Evolutionary conservation across 768 basidiomycete genomes (phyloP).

Genomic region (Leccinum disarticulatum): DNA sequence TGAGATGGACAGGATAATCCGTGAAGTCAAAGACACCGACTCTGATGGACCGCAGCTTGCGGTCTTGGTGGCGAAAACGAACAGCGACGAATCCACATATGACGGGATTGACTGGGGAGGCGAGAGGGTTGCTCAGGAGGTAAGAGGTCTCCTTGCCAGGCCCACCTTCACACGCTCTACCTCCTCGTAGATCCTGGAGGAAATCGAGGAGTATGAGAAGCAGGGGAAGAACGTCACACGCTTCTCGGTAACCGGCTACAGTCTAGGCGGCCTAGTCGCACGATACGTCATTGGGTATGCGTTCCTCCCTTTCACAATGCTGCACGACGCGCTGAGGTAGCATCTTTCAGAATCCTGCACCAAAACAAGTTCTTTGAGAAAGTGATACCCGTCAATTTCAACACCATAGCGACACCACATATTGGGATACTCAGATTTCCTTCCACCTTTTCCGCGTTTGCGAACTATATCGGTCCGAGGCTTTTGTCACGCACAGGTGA

Average conservation of each 20-base stretch:
- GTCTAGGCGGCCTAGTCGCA: constrained; percentile 77
- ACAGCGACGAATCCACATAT: constrained; percentile 66
- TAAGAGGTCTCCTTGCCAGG: constrained; percentile 28
- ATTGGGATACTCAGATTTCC: constrained; percentile 70
- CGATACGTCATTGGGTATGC: constrained; percentile 73
- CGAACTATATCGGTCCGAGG: constrained; percentile 59
- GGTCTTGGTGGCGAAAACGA: constrained; percentile 64
- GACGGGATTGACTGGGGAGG: constrained; percentile 86
- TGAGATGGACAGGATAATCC: constrained; percentile 53
- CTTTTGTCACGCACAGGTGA: constrained; percentile 79
- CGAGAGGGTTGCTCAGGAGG: constrained; percentile 79
- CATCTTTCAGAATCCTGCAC: constrained; percentile 50
- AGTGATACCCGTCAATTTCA: constrained; percentile 76
- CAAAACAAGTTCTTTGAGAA: constrained; percentile 70
- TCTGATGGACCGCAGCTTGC: constrained; percentile 47
- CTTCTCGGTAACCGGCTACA: constrained; percentile 78
- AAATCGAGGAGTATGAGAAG: constrained; percentile 51
- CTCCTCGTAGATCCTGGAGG: constrained; percentile 49
- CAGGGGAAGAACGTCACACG: constrained; percentile 59
- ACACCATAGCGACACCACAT: constrained; percentile 82
- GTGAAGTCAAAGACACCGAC: constrained; percentile 39
- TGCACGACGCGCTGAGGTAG: constrained; percentile 6
- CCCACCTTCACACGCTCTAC: constrained; percentile 2
- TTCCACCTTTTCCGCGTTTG: constrained; percentile 54
- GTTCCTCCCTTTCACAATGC: not conserved